Conservation (phyloP, 1,284 basidiomycete genomes). For the Laetiporus sulphureus region DNA sequence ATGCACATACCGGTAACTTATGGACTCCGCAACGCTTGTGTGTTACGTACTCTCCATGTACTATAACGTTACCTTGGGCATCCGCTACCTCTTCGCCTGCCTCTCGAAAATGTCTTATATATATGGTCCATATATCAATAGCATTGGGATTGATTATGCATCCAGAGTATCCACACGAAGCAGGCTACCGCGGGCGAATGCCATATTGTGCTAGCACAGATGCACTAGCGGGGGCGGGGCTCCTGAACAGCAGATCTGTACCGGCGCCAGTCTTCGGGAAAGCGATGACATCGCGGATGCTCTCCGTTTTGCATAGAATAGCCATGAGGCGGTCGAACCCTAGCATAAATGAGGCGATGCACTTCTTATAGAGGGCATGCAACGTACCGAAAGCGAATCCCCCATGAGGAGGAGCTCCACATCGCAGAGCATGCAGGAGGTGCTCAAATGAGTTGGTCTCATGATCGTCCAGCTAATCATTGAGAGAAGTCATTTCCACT, state of each 20-base stretch:
- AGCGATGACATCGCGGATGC: constrained; percentile 92
- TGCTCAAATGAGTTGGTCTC: constrained; percentile 80
- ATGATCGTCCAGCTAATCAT: constrained; percentile 53
- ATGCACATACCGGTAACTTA: no score
- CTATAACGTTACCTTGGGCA: no score
- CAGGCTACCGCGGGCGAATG: constrained; percentile 34
- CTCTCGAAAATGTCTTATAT: no score
- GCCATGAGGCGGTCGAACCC: constrained; percentile 92
- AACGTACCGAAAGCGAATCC: constrained; percentile 82
- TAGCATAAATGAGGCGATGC: constrained; percentile 27
- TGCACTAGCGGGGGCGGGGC: constrained; percentile 58
- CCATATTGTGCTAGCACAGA: constrained; percentile 61
- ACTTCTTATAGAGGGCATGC: constrained; percentile 4
- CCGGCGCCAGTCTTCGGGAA: constrained; percentile 89
- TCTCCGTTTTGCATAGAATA: constrained; percentile 77
- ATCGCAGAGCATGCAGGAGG: constrained; percentile 78
- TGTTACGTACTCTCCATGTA: no score
- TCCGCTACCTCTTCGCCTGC: constrained; percentile 2
- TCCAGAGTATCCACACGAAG: no score
- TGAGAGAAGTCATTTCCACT: background rate
- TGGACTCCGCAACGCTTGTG: no score
- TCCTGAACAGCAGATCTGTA: constrained; percentile 85
- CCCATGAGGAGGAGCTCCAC: constrained; percentile 93
- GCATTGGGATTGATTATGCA: no score
- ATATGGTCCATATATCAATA: background rate